Conservation (phyloP, 352 stramenopile species). For the Globisporangium megalacanthum region DNA sequence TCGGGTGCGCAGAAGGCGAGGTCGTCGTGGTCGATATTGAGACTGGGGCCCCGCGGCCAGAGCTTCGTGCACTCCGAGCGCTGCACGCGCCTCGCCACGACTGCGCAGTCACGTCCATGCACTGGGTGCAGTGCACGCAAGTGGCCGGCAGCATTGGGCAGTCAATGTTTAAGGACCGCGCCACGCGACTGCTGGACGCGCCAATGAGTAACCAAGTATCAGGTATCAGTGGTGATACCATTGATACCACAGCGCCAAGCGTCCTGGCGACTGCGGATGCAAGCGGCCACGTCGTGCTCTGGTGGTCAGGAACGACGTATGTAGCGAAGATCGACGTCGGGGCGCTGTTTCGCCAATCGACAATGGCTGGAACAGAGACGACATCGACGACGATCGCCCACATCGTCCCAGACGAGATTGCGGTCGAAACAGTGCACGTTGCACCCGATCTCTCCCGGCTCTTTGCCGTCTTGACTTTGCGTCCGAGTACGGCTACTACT, state of each 20-base stretch:
- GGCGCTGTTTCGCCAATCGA: conserved; percentile 18
- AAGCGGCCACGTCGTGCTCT: conserved; percentile 32
- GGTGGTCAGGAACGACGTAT: conserved; percentile 56
- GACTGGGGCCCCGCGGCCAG: conserved; percentile 25
- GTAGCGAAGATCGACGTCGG: conserved; percentile 38
- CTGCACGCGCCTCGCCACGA: conserved; percentile 33
- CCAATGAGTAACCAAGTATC: neutral
- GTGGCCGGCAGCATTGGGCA: neutral
- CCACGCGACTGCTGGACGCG: conserved; percentile 23
- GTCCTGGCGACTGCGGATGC: conserved; percentile 45
- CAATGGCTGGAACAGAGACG: too few species aligned
- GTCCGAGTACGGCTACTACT: neutral
- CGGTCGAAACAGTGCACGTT: conserved; percentile 30
- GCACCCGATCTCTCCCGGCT: conserved; percentile 32
- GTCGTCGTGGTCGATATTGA: conserved; percentile 69
- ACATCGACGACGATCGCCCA: neutral
- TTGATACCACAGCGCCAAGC: conserved; percentile 3
- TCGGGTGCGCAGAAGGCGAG: conserved; percentile 64
- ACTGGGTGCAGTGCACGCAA: conserved; percentile 24
- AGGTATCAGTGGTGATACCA: neutral
- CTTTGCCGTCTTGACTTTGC: conserved; percentile 19
- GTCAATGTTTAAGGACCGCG: conserved; percentile 27
- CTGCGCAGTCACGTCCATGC: conserved; percentile 45
- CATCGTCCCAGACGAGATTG: conserved; percentile 8
- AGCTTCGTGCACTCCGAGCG: conserved; percentile 17